A percentile compares a stretch with the other conserved stretches of the same genome.
These are phyloP conservation scores for Ophiostoma ips DNA, from an alignment of 2,329 filamentous ascomycete species.

Conservation along the genomic window DNA sequence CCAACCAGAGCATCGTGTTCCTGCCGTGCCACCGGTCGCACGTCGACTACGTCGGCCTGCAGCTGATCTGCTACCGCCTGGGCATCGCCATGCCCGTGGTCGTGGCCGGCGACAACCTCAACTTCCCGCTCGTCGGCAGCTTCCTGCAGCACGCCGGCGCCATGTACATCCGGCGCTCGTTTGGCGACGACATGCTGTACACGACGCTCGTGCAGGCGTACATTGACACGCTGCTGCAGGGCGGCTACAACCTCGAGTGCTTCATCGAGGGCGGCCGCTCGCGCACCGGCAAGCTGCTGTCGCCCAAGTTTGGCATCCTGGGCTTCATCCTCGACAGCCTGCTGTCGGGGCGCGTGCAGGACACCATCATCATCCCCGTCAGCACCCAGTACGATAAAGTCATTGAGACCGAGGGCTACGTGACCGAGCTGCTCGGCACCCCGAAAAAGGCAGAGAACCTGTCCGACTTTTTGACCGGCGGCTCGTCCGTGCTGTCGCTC, in stretches of 20 bases:
- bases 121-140: conserved; percentile 76
- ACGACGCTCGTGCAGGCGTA: conserved; percentile 89
- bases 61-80: conserved; percentile 88
- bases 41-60: conserved; percentile 89
- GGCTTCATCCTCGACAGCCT: conserved; percentile 85
- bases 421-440: conserved; percentile 81
- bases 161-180: conserved; percentile 89
- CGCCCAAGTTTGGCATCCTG: conserved; percentile 91
- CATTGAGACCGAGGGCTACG: conserved; percentile 94
- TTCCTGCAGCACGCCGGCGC: conserved; percentile 94
- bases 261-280: conserved; percentile 95
- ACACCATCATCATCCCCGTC: conserved; percentile 88
- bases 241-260: conserved; percentile 90
- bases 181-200: conserved; percentile 85
- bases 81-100: conserved; percentile 82
- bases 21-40: conserved; percentile 89
- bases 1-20: conserved; percentile 93
- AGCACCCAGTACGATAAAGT: conserved; percentile 98
- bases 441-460: conserved; percentile 95
- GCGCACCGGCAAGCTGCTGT: conserved; percentile 80
- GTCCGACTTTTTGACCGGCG: conserved; percentile 70
- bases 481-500: conserved; percentile 74
- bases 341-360: conserved; percentile 72
- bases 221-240: conserved; percentile 79
- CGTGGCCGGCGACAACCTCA: conserved; percentile 90